phyloP scores from a whole-genome alignment of 1,139 yeast genomes.

The Lodderomyces metapsilosis region DNA sequence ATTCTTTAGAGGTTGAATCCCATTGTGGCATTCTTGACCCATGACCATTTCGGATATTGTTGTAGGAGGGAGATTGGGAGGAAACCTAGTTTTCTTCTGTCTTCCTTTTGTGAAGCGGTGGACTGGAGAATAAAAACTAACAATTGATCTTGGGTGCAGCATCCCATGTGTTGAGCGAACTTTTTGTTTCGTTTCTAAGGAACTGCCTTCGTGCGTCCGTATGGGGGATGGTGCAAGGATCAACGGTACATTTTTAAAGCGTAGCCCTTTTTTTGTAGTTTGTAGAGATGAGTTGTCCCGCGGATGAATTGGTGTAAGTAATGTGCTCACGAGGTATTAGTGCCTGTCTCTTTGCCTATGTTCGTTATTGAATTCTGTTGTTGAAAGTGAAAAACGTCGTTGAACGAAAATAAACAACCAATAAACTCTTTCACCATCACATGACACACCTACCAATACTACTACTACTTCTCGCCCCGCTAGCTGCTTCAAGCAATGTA shows the following conservation, averaged over 20 bases:
- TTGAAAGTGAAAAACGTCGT: too few relatives aligned
- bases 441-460: not conserved
- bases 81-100: conserved; percentile 11
- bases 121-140: conserved; percentile 60
- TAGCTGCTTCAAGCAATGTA: not conserved
- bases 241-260: conserved; percentile 49
- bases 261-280: too few relatives aligned
- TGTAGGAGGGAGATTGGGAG: conserved; percentile 19
- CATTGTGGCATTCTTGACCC: conserved; percentile 68
- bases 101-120: conserved; percentile 36
- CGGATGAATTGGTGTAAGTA: too few relatives aligned
- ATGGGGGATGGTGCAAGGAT: conserved; percentile 82
- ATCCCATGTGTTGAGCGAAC: conserved; percentile 51
- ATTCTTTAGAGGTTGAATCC: conserved; percentile 78
- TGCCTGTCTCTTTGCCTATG: not conserved
- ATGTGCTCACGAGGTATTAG: too few relatives aligned
- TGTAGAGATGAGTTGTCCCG: not conserved
- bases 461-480: not conserved
- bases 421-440: not conserved
- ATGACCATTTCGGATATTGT: conserved; percentile 67
- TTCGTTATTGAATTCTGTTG: too few relatives aligned
- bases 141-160: conserved; percentile 82
- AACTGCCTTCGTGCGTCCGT: conserved; percentile 82
- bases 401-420: too few relatives aligned
- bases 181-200: conserved; percentile 55